Conservation (phyloP, 495 filamentous ascomycete species). For the Astrothelium macrocarpum region DNA sequence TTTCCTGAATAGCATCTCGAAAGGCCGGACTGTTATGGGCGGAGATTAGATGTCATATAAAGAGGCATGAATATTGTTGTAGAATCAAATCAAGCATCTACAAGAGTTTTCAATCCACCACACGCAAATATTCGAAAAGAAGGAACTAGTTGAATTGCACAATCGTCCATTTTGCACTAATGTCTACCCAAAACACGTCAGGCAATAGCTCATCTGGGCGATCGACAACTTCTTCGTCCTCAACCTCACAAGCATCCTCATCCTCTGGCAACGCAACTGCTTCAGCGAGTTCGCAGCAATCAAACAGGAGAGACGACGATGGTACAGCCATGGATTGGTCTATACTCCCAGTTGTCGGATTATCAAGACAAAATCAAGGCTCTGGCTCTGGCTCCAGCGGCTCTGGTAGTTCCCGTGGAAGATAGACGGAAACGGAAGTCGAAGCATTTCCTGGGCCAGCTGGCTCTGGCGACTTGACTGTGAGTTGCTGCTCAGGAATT, state of each 20-base stretch:
- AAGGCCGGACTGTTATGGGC: no score
- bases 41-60: no score
- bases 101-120: background rate
- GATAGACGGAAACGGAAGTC: background rate
- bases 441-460: background rate
- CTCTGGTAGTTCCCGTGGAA: background rate
- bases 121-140: background rate
- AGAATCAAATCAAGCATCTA: background rate
- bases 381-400: constrained; percentile 1
- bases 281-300: background rate
- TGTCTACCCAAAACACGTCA: background rate
- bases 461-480: background rate
- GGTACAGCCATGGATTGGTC: background rate
- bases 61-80: background rate
- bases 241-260: background rate
- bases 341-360: background rate
- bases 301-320: background rate
- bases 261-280: background rate
- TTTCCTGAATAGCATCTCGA: background rate
- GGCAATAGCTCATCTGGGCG: background rate
- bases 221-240: background rate
- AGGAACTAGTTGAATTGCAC: background rate
- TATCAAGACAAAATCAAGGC: background rate
- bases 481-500: background rate
- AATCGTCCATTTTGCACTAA: background rate